Evolutionary conservation across 148 eudicot genomes (phyloP).

Genomic region (Rhododendron simsii): DNA sequence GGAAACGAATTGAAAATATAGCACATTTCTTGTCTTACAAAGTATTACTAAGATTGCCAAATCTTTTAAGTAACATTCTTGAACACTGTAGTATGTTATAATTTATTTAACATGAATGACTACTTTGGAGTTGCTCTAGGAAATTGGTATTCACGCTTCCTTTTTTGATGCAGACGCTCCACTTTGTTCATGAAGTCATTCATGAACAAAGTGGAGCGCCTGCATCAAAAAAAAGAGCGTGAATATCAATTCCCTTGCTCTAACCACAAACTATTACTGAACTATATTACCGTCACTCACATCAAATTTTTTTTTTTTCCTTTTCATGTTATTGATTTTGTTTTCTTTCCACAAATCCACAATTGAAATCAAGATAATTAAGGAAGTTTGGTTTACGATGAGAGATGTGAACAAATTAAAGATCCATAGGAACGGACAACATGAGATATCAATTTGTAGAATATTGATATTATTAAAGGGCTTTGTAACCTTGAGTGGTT

Average conservation of each 20-base stretch:
- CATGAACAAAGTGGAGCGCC: too few species aligned
- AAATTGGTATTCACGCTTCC: too few species aligned
- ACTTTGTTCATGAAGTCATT: too few species aligned
- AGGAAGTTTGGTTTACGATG: not conserved
- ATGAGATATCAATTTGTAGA: not conserved
- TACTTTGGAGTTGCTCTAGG: not conserved
- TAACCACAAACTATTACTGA: not conserved
- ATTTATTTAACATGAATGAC: not conserved
- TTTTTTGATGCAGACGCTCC: too few species aligned
- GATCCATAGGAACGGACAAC: not conserved
- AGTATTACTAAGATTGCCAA: not conserved
- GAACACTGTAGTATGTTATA: too few species aligned
- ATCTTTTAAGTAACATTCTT: too few species aligned
- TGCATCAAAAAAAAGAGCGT: too few species aligned
- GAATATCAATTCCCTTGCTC: not conserved
- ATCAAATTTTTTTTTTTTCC: not conserved
- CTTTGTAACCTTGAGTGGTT: not conserved
- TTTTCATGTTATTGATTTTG: not conserved
- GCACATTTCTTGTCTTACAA: not conserved
- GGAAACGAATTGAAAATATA: not conserved
- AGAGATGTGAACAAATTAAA: not conserved
- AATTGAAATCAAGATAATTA: not conserved
- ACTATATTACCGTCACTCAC: not conserved
- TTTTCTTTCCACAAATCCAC: not conserved
- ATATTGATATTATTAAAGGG: not conserved